Percentiles rank a stretch among this genome's conserved stretches.
Evolutionary conservation across 306 rosid genomes (phyloP).

Genomic region (Trifolium pratense): DNA sequence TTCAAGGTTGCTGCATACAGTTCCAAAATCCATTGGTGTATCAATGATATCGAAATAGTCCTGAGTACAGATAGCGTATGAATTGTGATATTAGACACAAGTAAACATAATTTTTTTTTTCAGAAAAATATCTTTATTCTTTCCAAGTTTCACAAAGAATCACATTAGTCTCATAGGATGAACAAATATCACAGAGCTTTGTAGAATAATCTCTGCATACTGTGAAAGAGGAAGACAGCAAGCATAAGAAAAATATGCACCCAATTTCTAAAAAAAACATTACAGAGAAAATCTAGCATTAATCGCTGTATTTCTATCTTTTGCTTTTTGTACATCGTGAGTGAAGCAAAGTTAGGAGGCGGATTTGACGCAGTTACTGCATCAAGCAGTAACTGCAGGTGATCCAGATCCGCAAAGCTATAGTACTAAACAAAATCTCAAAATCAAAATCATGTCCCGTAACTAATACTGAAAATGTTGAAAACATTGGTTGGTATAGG

Average conservation of each 20-base stretch:
- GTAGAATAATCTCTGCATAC: slow-evolving; percentile 30
- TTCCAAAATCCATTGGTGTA: slow-evolving; percentile 98
- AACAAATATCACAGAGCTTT: slow-evolving; percentile 31
- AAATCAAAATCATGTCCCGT: not conserved
- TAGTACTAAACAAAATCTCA: slow-evolving; percentile 18
- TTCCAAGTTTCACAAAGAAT: slow-evolving; percentile 19
- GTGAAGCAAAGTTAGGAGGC: not conserved
- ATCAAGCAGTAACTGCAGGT: no score
- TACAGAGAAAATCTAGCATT: slow-evolving; percentile 11
- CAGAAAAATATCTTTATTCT: not conserved
- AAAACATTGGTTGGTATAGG: slow-evolving; percentile 5
- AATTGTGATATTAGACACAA: slow-evolving; percentile 38
- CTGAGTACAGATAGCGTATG: slow-evolving; percentile 56
- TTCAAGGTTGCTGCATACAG: slow-evolving; percentile 84
- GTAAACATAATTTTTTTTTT: not conserved
- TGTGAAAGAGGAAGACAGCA: slow-evolving; percentile 27
- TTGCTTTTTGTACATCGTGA: not conserved
- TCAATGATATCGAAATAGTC: slow-evolving; percentile 97
- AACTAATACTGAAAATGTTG: slow-evolving; percentile 1
- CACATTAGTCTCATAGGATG: slow-evolving; percentile 9
- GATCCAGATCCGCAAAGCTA: no score
- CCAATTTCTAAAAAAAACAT: not conserved
- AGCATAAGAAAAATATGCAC: slow-evolving; percentile 24
- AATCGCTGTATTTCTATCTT: slow-evolving; percentile 18
- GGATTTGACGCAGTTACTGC: no score